These are phyloP conservation scores for Pneumocystis murina DNA, from an alignment of 1,139 yeast species.

Conservation along the genomic window DNA sequence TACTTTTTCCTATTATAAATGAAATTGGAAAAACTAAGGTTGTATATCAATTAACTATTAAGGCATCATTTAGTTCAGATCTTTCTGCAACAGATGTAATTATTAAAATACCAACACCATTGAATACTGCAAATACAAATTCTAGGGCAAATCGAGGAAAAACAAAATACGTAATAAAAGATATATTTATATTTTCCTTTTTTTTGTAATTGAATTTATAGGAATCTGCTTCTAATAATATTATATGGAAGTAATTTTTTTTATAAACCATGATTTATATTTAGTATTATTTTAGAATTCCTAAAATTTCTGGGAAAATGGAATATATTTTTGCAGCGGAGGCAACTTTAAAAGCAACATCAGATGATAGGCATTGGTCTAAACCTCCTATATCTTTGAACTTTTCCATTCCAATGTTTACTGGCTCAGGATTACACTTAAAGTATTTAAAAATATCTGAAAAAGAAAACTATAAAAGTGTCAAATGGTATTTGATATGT, in stretches of 20 bases:
- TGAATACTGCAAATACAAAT: conserved; percentile 39
- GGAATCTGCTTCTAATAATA: conserved; percentile 47
- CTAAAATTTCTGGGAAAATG: conserved; percentile 51
- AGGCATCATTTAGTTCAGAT: conserved; percentile 48
- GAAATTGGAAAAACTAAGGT: conserved; percentile 37
- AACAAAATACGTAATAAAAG: conserved; percentile 33
- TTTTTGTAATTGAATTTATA: background rate
- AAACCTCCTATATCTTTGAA: conserved; percentile 64
- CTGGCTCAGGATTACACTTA: conserved; percentile 64
- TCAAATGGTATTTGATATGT: conserved; percentile 76
- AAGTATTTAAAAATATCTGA: conserved; percentile 59
- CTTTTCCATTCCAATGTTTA: conserved; percentile 61
- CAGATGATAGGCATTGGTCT: conserved; percentile 36
- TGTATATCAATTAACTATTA: conserved; percentile 45
- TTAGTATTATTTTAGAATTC: conserved; percentile 26
- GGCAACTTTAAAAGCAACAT: conserved; percentile 29
- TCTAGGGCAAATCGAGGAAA: conserved; percentile 42
- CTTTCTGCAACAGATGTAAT: conserved; percentile 51
- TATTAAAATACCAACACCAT: conserved; percentile 57
- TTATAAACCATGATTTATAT: background rate
- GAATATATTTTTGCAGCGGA: conserved; percentile 44
- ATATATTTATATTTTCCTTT: background rate
- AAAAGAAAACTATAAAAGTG: conserved; percentile 48
- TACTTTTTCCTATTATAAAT: conserved; percentile 45
- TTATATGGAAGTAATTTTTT: conserved; percentile 40